Percentiles rank a stretch among this genome's conserved stretches.
Evolutionary conservation across 2,329 filamentous ascomycete genomes (phyloP).

Genomic region (Alternaria dauci): DNA sequence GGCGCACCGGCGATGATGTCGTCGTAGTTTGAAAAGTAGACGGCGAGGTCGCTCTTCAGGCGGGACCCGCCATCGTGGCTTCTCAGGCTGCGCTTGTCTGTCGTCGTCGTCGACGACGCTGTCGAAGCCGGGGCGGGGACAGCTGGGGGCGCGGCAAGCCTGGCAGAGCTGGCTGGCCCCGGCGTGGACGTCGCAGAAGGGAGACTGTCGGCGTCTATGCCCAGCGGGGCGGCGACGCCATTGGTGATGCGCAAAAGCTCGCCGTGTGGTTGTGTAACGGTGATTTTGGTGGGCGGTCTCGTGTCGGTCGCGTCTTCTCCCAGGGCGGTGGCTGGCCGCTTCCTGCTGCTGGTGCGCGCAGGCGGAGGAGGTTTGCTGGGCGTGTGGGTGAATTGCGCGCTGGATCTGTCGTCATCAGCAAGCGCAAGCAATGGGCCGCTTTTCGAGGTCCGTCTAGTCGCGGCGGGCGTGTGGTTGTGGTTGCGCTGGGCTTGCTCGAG

Average conservation of each 20-base stretch:
- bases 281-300: slow-evolving; percentile 54
- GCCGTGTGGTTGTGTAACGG: slow-evolving; percentile 55
- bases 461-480: slow-evolving; percentile 30
- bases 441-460: slow-evolving; percentile 41
- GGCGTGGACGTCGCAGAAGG: slow-evolving; percentile 45
- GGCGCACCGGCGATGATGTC: slow-evolving; percentile 88
- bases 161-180: slow-evolving; percentile 35
- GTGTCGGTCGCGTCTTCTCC: slow-evolving; percentile 36
- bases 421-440: slow-evolving; percentile 34
- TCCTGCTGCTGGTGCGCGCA: slow-evolving; percentile 38
- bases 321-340: slow-evolving; percentile 41
- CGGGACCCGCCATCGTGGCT: slow-evolving; percentile 83
- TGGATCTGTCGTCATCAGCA: slow-evolving; percentile 30
- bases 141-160: slow-evolving; percentile 29
- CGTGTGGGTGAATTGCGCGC: slow-evolving; percentile 20
- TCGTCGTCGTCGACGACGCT: slow-evolving; percentile 49
- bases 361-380: slow-evolving; percentile 28
- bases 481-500: slow-evolving; percentile 22
- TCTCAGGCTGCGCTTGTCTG: slow-evolving; percentile 79
- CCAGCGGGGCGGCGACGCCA: slow-evolving; percentile 50
- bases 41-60: slow-evolving; percentile 89
- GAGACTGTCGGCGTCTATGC: slow-evolving; percentile 45
- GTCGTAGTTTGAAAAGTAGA: slow-evolving; percentile 94
- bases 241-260: slow-evolving; percentile 54
- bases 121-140: slow-evolving; percentile 30